Conservation (phyloP, 78 protist genomes). For the slime mould (Dictyostelium discoideum) region dicty_2.7 NC_007090.3:3412501-3413000, state of each 20-base stretch:
- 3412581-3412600: background rate
- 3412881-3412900: background rate
- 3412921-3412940: background rate
- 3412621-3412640: background rate
- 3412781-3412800: conserved; percentile 31
- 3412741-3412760: background rate
- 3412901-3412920: conserved; percentile 27
- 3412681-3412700: background rate
- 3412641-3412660: background rate
- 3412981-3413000: background rate
- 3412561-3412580: background rate
- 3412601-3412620: background rate
- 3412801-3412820: background rate
- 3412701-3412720: background rate
- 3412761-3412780: background rate
- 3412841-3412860: conserved; percentile 21
- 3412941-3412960: background rate
- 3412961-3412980: background rate
- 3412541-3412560: background rate
- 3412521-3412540: conserved; percentile 12
- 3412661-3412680: background rate
- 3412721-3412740: conserved; percentile 26
- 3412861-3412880: background rate
- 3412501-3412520: background rate
- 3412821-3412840: background rate